A percentile compares a stretch with the other conserved stretches of the same genome.
Evolutionary conservation across 257 asterid genomes (phyloP).

Genomic region (Ophiorrhiza pumila): DNA sequence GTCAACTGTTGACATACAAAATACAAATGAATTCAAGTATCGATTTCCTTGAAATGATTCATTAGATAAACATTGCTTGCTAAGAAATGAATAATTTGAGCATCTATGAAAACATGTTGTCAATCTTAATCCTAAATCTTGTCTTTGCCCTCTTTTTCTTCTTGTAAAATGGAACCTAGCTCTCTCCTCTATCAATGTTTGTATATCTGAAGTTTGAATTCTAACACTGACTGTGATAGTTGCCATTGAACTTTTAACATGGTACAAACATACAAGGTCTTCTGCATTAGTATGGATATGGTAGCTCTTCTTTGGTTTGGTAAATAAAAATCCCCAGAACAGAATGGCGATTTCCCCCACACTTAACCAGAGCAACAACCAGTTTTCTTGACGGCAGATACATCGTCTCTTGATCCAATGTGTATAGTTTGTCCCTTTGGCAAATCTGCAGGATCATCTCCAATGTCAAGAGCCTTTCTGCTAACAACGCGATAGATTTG

Average conservation of each 20-base stretch:
- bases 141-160: neutral
- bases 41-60: neutral
- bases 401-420: constrained; percentile 64
- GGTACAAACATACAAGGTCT: constrained; percentile 11
- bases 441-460: constrained; percentile 64
- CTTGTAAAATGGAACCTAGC: constrained; percentile 3
- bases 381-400: constrained; percentile 63
- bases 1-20: neutral
- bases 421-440: constrained; percentile 69
- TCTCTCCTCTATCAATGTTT: neutral
- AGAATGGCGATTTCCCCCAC: neutral
- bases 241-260: constrained; percentile 6
- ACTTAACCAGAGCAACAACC: constrained; percentile 72
- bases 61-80: neutral
- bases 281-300: neutral
- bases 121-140: neutral
- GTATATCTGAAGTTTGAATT: neutral
- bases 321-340: neutral
- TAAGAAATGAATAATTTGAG: neutral
- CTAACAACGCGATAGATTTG: constrained; percentile 68
- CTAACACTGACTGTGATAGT: neutral
- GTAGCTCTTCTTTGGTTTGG: neutral
- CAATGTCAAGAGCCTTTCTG: constrained; percentile 62
- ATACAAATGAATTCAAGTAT: neutral
- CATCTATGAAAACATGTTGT: neutral